A percentile compares a stretch with the other conserved stretches of the same genome.
These are phyloP conservation scores for Lumnitzera littorea DNA, from an alignment of 345 rosid species.

Conservation along the genomic window DNA sequence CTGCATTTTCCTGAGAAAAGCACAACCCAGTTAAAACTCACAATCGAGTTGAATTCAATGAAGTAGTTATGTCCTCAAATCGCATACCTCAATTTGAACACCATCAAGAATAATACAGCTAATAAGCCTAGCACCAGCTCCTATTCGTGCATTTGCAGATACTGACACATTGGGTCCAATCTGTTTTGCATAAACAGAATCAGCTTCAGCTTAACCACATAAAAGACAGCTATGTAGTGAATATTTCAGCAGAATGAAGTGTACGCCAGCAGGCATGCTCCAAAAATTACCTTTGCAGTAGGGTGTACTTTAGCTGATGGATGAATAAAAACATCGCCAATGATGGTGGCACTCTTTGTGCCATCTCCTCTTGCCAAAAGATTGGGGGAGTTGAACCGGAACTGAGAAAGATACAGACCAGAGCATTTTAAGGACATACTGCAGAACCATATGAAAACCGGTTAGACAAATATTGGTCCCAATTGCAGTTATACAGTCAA, in stretches of 20 bases:
- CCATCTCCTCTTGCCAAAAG: slow-evolving; percentile 86
- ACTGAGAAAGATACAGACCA: slow-evolving; percentile 73
- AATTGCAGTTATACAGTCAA: background rate
- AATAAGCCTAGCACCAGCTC: slow-evolving; percentile 89
- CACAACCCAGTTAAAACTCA: slow-evolving; percentile 9
- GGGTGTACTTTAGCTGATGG: slow-evolving; percentile 98
- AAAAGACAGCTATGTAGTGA: background rate
- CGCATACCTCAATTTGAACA: slow-evolving; percentile 75
- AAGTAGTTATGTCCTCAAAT: background rate
- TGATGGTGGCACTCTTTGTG: slow-evolving; percentile 48
- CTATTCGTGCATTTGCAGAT: slow-evolving; percentile 87
- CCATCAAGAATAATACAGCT: slow-evolving; percentile 88
- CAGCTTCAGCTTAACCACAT: background rate
- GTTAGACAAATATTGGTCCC: slow-evolving; percentile 1
- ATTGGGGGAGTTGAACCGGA: slow-evolving; percentile 57
- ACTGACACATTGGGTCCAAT: slow-evolving; percentile 90
- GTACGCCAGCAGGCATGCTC: slow-evolving; percentile 6
- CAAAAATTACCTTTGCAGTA: slow-evolving; percentile 69
- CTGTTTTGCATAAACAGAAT: slow-evolving; percentile 27
- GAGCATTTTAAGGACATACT: slow-evolving; percentile 93
- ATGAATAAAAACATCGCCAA: slow-evolving; percentile 84
- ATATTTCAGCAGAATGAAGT: background rate
- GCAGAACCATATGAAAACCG: slow-evolving; percentile 10
- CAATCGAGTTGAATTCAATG: background rate
- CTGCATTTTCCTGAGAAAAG: slow-evolving; percentile 73